These are phyloP conservation scores for Mycena capillaripes DNA, from an alignment of 768 basidiomycete species.

Conservation along the genomic window DNA sequence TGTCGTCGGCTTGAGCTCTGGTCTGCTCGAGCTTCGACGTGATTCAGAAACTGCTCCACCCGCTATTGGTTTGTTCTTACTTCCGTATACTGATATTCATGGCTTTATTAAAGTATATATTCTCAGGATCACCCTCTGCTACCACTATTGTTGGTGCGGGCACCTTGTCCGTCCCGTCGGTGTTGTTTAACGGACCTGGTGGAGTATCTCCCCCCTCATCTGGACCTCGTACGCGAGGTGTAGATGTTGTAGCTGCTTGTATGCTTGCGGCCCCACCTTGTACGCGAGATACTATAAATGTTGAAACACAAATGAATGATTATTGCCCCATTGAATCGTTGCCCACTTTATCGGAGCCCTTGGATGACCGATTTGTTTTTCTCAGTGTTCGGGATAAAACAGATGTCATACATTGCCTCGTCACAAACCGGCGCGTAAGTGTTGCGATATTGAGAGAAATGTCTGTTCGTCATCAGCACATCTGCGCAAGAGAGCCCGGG, in stretches of 20 bases:
- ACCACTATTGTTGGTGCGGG: not conserved
- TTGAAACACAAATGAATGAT: no score
- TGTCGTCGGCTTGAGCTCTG: not conserved
- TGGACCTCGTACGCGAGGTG: not conserved
- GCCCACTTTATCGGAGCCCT: no score
- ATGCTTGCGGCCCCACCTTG: not conserved
- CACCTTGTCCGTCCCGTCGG: not conserved
- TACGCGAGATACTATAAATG: no score
- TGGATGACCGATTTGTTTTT: not conserved
- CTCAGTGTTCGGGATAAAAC: no score
- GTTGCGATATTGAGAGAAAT: no score
- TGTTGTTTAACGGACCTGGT: not conserved
- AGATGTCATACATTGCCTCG: no score
- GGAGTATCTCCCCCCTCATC: not conserved
- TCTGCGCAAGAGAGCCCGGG: no score
- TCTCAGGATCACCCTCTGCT: not conserved
- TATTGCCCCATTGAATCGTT: no score
- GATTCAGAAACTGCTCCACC: not conserved
- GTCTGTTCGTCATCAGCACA: no score
- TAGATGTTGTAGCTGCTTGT: not conserved
- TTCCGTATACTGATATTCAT: not conserved
- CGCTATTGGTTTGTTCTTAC: not conserved
- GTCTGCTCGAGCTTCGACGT: not conserved
- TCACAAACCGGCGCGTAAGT: no score
- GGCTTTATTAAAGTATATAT: no score